Percentiles rank a stretch among this genome's conserved stretches.
phyloP scores from a whole-genome alignment of 306 rosid species.

The Medicago arabica region DNA sequence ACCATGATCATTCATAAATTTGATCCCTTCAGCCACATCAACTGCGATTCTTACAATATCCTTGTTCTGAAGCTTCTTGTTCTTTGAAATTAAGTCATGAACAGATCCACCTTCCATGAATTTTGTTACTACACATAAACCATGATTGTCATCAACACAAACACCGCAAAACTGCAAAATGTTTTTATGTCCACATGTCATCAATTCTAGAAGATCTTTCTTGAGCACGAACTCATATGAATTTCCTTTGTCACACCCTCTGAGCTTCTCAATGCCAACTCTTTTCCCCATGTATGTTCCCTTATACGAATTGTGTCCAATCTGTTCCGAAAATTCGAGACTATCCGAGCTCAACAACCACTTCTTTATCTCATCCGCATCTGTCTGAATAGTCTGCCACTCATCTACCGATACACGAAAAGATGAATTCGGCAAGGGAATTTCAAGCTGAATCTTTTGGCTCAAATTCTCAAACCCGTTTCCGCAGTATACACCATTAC shows the following conservation, averaged over 20 bases:
- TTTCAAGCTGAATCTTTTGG: constrained; percentile 58
- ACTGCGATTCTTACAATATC: constrained; percentile 69
- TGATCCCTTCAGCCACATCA: constrained; percentile 83
- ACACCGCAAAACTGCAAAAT: constrained; percentile 74
- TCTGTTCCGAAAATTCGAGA: constrained; percentile 74
- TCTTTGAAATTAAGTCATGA: constrained; percentile 70
- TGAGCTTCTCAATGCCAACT: constrained; percentile 88
- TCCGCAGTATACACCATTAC: constrained; percentile 53
- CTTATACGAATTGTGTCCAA: constrained; percentile 74
- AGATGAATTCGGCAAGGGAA: constrained; percentile 69
- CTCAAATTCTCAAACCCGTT: constrained; percentile 57
- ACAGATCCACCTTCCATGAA: constrained; percentile 85
- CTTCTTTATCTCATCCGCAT: constrained; percentile 65
- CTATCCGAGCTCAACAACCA: constrained; percentile 80
- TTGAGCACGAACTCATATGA: constrained; percentile 76
- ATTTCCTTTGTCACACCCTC: constrained; percentile 88
- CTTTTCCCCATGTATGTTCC: constrained; percentile 75
- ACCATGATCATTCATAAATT: constrained; percentile 82
- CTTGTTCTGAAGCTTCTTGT: constrained; percentile 73
- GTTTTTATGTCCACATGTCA: constrained; percentile 84
- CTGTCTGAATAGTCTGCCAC: constrained; percentile 79
- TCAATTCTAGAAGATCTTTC: constrained; percentile 76
- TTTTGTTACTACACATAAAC: constrained; percentile 78
- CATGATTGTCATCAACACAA: constrained; percentile 81
- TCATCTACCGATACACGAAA: constrained; percentile 74